Evolutionary conservation across 768 basidiomycete genomes (phyloP), one percentile per base, ranked within the genome.

Genomic region (Amanita thiersii): DNA sequence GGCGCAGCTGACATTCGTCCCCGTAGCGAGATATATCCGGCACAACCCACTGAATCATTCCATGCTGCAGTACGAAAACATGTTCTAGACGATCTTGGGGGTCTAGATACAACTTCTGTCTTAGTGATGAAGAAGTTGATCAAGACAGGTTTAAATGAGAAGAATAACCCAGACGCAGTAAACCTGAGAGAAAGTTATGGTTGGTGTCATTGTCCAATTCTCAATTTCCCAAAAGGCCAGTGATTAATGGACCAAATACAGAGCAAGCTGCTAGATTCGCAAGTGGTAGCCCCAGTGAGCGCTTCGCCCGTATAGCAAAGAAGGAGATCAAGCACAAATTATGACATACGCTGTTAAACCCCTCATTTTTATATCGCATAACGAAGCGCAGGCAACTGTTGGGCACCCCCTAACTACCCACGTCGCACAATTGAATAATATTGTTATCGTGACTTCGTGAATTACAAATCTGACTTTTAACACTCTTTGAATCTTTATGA

Each of bases 301-400:
- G 72, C 34, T 86, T 85, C 48, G 58, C 49, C 17, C 70, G 66
- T 55, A 70, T 85, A 42, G 71, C 78, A 14, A 67, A 54, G 36
- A 81, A 75, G 52, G 78, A 84, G 57, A 73, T 82, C 48, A 78
- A 62, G 47, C 81, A 83, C 52, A 83, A 80, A 50, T 55, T 82
- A 26, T 82, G 54, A 57, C n/a, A n/a, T n/a, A n/a, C n/a, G n/a
- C n/a, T n/a, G n/a, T n/a, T n/a, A n/a, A n/a, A n/a, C n/a, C n/a
- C n/a, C n/a, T n/a, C n/a, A n/a, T n/a, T n/a, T n/a, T n/a, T n/a
- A n/a, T n/a, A n/a, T n/a, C n/a, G n/a, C n/a, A n/a, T n/a, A n/a
- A n/a, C n/a, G n/a, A n/a, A n/a, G n/a, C n/a, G n/a, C n/a, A n/a
- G n/a, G n/a, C n/a, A n/a, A n/a, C n/a, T n/a, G n/a, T n/a, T n/a